A percentile compares a stretch with the other conserved stretches of the same genome.
Conservation (phyloP, 352 stramenopile genomes). For the Phytophthora lateralis region DNA sequence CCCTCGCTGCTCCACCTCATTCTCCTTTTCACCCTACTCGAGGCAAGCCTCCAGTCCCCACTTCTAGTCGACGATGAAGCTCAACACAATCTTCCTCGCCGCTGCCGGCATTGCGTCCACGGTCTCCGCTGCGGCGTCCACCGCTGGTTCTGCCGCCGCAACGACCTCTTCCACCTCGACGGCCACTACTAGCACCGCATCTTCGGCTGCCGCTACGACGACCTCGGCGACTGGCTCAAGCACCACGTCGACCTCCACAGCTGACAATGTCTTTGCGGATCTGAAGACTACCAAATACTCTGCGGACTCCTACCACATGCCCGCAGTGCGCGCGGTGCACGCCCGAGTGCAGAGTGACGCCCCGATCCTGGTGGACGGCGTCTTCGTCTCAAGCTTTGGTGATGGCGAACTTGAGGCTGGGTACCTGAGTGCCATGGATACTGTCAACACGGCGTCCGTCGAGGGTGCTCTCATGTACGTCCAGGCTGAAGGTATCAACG, state of each 20-base stretch:
- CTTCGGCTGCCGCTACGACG: conserved; percentile 8
- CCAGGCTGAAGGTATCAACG: conserved; percentile 80
- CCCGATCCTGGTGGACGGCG: conserved; percentile 56
- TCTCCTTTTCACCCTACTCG: conserved; percentile 40
- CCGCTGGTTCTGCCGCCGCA: background rate
- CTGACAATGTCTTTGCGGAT: conserved; percentile 29
- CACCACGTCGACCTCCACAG: conserved; percentile 5
- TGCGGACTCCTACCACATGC: conserved; percentile 62
- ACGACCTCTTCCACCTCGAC: background rate
- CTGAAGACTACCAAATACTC: conserved; percentile 45
- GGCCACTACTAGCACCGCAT: conserved; percentile 5
- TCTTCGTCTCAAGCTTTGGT: conserved; percentile 70
- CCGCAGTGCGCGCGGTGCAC: conserved; percentile 60
- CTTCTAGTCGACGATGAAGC: conserved; percentile 27
- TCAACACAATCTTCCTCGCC: conserved; percentile 25
- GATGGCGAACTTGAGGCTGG: conserved; percentile 54
- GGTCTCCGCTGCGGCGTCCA: conserved; percentile 15
- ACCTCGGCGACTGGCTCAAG: background rate
- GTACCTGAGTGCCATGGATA: conserved; percentile 68
- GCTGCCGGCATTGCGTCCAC: conserved; percentile 16
- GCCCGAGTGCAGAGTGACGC: conserved; percentile 76
- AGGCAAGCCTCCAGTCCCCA: conserved; percentile 34
- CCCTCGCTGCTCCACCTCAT: conserved; percentile 10
- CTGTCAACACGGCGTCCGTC: conserved; percentile 75
- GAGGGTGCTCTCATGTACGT: conserved; percentile 84